Evolutionary conservation across 768 basidiomycete species (phyloP), one percentile per base, ranked within the genome.

Genomic region (Multifurca ochricompacta): DNA sequence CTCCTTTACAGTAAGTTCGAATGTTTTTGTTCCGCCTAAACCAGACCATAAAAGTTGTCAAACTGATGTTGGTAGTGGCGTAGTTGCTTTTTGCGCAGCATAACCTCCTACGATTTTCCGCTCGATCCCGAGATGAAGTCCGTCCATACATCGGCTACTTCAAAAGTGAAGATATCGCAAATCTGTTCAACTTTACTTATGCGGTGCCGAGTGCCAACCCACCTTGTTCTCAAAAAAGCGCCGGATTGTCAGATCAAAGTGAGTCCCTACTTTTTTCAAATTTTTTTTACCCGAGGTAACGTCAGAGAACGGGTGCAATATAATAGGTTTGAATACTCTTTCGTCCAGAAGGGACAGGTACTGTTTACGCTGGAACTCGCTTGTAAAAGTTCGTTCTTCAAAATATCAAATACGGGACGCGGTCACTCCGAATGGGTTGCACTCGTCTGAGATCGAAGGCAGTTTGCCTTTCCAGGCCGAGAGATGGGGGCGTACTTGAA

Each of bases 381-480:
- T 48, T 48, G 23, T 5, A 21, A 30, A 40, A 19, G 27, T 18
- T 42, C 9, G n/a, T 41, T 40, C 45, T 47, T 53, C 45, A 40
- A 23, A 43, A 44, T 50, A 50, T 55, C 43, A 56, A 56, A 56
- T 51, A 39, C 36, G 30, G 48, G 48, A 45, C 43, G 11, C 43
- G 30, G 42, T 56, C 52, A 37, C 44, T 18, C 44, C 36, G 45
- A 47, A 40, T 37, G 11, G 40, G n/a, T n/a, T n/a, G n/a, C n/a
- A 35, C 27, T 25, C 48, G 21, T 21, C 28, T 27, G 42, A 43
- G 41, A 47, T 30, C 49, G 54, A 56, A 59, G 44, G 40, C 16
- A 41, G 34, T 30, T 51, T 59, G 3, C 58, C 58, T 35, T 59
- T 51, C 43, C 40, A 7, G 45, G 35, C 8, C 25, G 21, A 46